Percentiles rank a stretch among this genome's conserved stretches.
Evolutionary conservation across 2,329 filamentous ascomycete genomes (phyloP).

Genomic region (Nothophaeocryptopus gaeumannii): DNA sequence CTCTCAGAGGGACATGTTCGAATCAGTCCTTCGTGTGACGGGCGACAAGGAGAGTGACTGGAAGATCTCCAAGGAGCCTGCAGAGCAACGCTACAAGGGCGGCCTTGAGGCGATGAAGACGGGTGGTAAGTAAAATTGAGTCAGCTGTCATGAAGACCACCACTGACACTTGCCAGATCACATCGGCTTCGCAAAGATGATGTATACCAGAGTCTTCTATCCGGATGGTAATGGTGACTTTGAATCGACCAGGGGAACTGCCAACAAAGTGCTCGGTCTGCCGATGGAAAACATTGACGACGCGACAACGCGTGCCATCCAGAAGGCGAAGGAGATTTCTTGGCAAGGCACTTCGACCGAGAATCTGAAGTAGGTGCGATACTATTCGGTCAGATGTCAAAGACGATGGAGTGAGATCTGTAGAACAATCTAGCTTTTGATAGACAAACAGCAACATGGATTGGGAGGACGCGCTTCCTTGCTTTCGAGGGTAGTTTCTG

Average conservation of each 20-base stretch:
- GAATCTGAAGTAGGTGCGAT: no score
- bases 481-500: not conserved
- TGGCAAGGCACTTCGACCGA: no score
- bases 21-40: conserved; percentile 58
- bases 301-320: conserved; percentile 42
- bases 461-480: conserved; percentile 1
- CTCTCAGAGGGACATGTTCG: conserved; percentile 64
- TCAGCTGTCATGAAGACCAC: no score
- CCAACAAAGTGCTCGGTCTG: conserved; percentile 57
- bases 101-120: conserved; percentile 46
- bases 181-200: conserved; percentile 15
- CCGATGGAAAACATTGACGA: conserved; percentile 57
- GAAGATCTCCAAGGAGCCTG: conserved; percentile 52
- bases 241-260: conserved; percentile 38
- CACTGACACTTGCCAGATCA: no score
- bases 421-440: not conserved
- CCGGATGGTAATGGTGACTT: conserved; percentile 35
- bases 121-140: no score
- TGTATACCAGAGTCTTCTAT: conserved; percentile 55
- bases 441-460: not conserved
- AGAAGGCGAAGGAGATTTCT: conserved; percentile 6
- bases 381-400: not conserved
- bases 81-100: conserved; percentile 49
- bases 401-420: not conserved
- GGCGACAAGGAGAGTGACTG: conserved; percentile 60